Percentiles rank a stretch among this genome's conserved stretches.
Evolutionary conservation across 768 basidiomycete species (phyloP).

Genomic region (Rhodotorula babjevae): DNA sequence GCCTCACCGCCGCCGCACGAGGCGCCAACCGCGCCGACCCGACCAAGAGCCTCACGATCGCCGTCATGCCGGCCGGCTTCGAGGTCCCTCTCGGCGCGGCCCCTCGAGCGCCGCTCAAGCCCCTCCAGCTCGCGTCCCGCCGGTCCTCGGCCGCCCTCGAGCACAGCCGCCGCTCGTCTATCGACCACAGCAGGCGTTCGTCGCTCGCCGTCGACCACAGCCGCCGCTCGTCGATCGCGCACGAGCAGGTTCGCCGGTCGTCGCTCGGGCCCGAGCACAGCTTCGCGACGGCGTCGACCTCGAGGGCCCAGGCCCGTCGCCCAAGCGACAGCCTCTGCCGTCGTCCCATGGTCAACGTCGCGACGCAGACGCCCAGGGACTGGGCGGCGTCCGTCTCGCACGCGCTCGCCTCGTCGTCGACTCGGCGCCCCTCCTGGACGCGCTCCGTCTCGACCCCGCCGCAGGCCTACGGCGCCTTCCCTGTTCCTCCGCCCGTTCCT

Average conservation of each 20-base stretch:
- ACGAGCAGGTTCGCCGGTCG: no score
- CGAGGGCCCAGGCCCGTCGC: not conserved
- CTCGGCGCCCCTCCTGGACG: not conserved
- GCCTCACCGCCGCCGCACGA: not conserved
- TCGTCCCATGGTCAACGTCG: constrained; percentile 12
- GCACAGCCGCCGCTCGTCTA: not conserved
- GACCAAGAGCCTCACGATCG: constrained; percentile 8
- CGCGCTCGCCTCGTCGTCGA: no score
- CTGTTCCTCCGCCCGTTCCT: not conserved
- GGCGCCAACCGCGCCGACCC: constrained; percentile 7
- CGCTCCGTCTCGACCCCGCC: constrained; percentile 9
- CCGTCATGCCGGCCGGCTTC: not conserved
- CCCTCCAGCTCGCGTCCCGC: not conserved
- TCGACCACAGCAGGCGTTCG: not conserved
- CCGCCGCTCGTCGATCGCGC: not conserved
- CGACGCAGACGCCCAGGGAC: constrained; percentile 24
- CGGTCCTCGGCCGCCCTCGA: not conserved
- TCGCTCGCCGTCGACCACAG: not conserved
- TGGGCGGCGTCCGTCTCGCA: not conserved
- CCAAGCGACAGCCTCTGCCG: constrained; percentile 12
- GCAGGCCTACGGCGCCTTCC: constrained; percentile 17
- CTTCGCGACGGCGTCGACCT: not conserved
- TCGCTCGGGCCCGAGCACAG: not conserved
- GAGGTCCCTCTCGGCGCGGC: not conserved
- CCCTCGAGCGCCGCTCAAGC: constrained; percentile 8